Conservation (phyloP, 2,329 filamentous ascomycete species). For the Trichoderma sp. region DNA sequence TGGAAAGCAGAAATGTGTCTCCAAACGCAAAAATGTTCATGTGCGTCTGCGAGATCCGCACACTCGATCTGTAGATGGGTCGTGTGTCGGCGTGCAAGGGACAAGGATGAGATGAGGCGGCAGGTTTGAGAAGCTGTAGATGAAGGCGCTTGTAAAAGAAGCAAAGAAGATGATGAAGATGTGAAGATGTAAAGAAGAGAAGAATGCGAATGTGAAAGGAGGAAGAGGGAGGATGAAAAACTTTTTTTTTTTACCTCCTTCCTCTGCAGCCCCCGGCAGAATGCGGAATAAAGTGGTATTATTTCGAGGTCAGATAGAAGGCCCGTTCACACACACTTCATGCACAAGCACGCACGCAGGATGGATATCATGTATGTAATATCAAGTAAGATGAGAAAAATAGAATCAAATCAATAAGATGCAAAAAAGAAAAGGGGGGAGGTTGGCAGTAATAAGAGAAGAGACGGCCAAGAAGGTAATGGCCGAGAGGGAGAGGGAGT, state of each 20-base stretch:
- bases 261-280: constrained; percentile 19
- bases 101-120: background rate
- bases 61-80: background rate
- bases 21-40: background rate
- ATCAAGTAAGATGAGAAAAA: background rate
- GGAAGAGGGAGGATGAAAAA: background rate
- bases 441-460: background rate
- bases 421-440: background rate
- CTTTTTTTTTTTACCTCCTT: background rate
- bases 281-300: constrained; percentile 21
- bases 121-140: background rate
- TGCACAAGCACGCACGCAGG: background rate
- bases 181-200: background rate
- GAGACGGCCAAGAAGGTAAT: background rate
- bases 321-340: constrained; percentile 18
- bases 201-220: background rate
- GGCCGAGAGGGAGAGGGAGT: background rate
- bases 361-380: constrained; percentile 1
- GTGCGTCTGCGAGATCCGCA: constrained; percentile 15
- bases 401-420: background rate
- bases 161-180: background rate
- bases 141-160: background rate
- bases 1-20: constrained; percentile 3
- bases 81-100: background rate
- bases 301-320: constrained; percentile 21